Base-by-base conservation (phyloP, 1,284 basidiomycete genomes). In the Anthracocystis setariae region DNA sequence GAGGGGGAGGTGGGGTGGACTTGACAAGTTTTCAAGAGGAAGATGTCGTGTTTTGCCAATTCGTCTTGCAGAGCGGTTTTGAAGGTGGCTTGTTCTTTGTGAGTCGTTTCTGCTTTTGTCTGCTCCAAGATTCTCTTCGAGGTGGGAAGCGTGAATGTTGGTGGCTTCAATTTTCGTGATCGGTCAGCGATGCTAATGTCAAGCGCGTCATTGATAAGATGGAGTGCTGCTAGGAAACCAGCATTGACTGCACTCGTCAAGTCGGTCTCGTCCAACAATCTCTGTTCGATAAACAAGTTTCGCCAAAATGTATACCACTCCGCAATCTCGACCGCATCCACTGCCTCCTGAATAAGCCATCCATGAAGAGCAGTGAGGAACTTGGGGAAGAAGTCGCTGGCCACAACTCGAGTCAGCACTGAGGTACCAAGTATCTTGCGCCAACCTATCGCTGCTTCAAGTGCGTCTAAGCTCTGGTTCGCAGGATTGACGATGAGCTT, bases 341-440 rank as follows among this genome's bases (percentile, higher is more conserved):
- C 90, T 25, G 85, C 87, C 0, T 92, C 90, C 81, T 93, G 91
- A 12, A 90, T 86, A 51, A 98, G 89, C 96, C 94, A 98, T 39
- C 92, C 84, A 78, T 93, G 90, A 35, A 99, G 85, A n/a, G 92
- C 89, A 42, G 92, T 89, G 48, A 98, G 86, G 94, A 94, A 98
- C 80, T 94, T 94, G 2, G 92, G 92, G 87, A 98, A 96, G 85
- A 98, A 95, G 77, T 93, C 93, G 8, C 87, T 87, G 81, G 94
- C 90, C 0, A 88, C 20, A 5, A 77, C 46, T 8, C 73, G 61
- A 20, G 55, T 51, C 39, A 80, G 12, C 15, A 74, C 69, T 9
- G 47, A 57, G 7, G 52, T 84, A 5, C 92, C 89, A 29, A 98
- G 85, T 42, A 93, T 85, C 23, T 84, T 78, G 17, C 85, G 85